These are phyloP conservation scores for Boeremia exigua DNA, from an alignment of 2,329 filamentous ascomycete species.

Conservation along the genomic window DNA sequence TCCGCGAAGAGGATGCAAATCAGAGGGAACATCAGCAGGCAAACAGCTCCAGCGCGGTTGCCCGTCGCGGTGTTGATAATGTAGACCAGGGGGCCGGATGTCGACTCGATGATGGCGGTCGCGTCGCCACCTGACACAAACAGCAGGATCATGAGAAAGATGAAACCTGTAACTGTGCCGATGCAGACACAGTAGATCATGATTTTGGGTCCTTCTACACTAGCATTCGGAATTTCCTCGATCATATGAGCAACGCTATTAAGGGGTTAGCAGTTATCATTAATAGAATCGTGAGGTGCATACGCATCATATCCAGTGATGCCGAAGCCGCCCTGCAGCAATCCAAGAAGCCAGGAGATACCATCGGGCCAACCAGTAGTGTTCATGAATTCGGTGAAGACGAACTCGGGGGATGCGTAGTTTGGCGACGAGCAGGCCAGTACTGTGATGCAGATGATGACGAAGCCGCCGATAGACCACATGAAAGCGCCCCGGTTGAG, in stretches of 20 bases:
- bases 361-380: constrained; percentile 73
- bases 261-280: too few species aligned
- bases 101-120: constrained; percentile 60
- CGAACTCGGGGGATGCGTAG: constrained; percentile 68
- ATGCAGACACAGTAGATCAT: constrained; percentile 71
- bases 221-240: constrained; percentile 65
- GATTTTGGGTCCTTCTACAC: constrained; percentile 67
- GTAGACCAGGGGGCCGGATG: constrained; percentile 65
- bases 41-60: constrained; percentile 66
- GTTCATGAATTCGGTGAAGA: constrained; percentile 73
- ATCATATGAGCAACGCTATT: constrained; percentile 59
- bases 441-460: constrained; percentile 72
- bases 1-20: constrained; percentile 69
- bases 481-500: constrained; percentile 73
- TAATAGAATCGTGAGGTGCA: too few species aligned
- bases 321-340: constrained; percentile 62
- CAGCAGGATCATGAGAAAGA: constrained; percentile 68
- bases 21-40: constrained; percentile 71
- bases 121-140: constrained; percentile 66
- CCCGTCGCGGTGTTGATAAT: constrained; percentile 69
- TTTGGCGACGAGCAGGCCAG: constrained; percentile 70
- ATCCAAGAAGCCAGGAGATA: constrained; percentile 59
- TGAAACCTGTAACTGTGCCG: constrained; percentile 66
- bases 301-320: constrained; percentile 61
- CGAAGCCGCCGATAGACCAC: constrained; percentile 73